Conservation (phyloP, 371 early-diverging fungal species). For the Coemansia sp. region DNA sequence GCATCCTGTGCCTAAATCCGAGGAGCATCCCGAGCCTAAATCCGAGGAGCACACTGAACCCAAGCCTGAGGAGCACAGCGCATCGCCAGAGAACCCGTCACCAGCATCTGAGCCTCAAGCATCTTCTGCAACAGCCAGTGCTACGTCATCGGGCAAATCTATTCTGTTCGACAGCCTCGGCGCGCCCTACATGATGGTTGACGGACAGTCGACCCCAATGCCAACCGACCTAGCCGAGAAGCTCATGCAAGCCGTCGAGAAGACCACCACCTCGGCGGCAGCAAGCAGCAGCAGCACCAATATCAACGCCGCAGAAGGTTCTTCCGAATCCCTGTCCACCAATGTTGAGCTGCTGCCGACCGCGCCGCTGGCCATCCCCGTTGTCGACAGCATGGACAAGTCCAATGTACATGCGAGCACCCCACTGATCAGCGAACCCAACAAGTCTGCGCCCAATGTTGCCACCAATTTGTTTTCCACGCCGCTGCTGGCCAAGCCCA, state of each 20-base stretch:
- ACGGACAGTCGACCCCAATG: constrained; percentile 28
- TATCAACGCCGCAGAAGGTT: too few species aligned
- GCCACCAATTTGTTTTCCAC: constrained; percentile 30
- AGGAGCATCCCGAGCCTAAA: too few species aligned
- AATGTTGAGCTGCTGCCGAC: constrained; percentile 1
- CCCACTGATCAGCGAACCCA: background rate
- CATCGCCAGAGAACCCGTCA: background rate
- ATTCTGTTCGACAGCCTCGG: constrained; percentile 44
- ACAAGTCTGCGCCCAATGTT: background rate
- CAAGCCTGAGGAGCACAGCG: too few species aligned
- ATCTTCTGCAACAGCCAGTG: background rate
- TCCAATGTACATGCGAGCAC: background rate
- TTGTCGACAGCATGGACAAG: constrained; percentile 15
- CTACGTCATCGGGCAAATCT: constrained; percentile 14
- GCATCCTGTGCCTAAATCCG: background rate
- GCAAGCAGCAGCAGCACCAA: background rate
- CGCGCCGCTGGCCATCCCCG: constrained; percentile 30
- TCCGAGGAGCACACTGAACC: too few species aligned
- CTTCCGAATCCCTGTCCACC: too few species aligned
- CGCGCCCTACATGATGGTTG: constrained; percentile 33
- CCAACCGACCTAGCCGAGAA: constrained; percentile 36
- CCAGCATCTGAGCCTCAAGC: background rate
- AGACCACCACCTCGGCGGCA: background rate
- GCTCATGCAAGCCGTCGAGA: constrained; percentile 28
- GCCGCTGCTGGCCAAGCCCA: background rate